Conservation (phyloP, 306 rosid genomes). For the Quercus robur region DNA sequence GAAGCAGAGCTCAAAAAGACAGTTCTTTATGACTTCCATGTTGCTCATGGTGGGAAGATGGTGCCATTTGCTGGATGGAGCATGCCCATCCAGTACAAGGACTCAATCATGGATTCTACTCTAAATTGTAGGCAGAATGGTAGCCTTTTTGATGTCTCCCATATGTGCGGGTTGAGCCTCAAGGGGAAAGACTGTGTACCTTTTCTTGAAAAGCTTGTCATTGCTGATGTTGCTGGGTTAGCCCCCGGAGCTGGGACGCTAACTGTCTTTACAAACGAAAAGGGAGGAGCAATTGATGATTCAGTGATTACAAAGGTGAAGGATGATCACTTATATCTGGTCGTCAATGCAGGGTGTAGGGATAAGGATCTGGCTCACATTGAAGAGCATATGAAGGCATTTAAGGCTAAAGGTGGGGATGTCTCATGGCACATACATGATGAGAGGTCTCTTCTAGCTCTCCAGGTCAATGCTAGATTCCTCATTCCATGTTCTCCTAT, state of each 20-base stretch:
- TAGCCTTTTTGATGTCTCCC: slow-evolving; percentile 81
- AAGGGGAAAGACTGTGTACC: slow-evolving; percentile 71
- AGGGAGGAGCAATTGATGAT: slow-evolving; percentile 95
- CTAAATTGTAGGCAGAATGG: slow-evolving; percentile 78
- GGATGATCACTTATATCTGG: slow-evolving; percentile 77
- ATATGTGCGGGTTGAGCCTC: slow-evolving; percentile 92
- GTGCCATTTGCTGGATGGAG: slow-evolving; percentile 98
- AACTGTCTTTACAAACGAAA: slow-evolving; percentile 90
- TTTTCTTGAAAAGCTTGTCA: slow-evolving; percentile 80
- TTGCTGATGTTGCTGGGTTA: slow-evolving; percentile 87
- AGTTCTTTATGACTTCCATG: slow-evolving; percentile 77
- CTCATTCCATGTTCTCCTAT: slow-evolving; percentile 1
- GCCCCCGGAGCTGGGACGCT: slow-evolving; percentile 75
- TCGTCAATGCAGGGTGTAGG: slow-evolving; percentile 94
- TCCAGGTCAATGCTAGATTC: slow-evolving; percentile 53
- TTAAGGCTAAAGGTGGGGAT: slow-evolving; percentile 96
- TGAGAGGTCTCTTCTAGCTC: slow-evolving; percentile 91
- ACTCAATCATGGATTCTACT: slow-evolving; percentile 90
- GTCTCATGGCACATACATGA: slow-evolving; percentile 96
- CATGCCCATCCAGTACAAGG: slow-evolving; percentile 97
- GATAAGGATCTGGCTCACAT: slow-evolving; percentile 95
- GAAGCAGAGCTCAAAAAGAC: slow-evolving; percentile 89
- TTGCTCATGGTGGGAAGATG: slow-evolving; percentile 90
- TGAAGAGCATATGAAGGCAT: slow-evolving; percentile 89
- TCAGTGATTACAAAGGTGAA: slow-evolving; percentile 86